These are phyloP conservation scores for Auriscalpium microsporum DNA, from an alignment of 768 basidiomycete species.

Conservation along the genomic window DNA sequence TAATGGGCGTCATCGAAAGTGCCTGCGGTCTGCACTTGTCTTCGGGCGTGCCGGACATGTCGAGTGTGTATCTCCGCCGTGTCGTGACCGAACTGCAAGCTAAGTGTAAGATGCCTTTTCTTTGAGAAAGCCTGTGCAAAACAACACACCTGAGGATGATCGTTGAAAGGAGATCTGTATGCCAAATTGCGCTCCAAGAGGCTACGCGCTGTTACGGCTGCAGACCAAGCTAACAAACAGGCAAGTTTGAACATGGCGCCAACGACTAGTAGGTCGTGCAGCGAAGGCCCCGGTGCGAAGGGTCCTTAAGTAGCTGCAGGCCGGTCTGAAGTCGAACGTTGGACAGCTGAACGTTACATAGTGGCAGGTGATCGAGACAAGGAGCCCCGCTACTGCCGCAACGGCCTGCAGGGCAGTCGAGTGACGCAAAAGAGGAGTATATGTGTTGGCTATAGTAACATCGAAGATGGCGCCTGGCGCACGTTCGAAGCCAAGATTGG, in stretches of 20 bases:
- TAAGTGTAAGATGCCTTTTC: not conserved
- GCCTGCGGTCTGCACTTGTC: slow-evolving; percentile 29
- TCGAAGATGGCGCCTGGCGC: too few species aligned
- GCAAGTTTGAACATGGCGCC: not conserved
- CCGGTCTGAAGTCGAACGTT: too few species aligned
- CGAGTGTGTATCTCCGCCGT: slow-evolving; percentile 29
- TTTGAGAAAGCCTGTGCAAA: not conserved
- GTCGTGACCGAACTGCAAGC: slow-evolving; percentile 31
- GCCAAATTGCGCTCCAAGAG: slow-evolving; percentile 32
- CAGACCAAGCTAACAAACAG: not conserved
- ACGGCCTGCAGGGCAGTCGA: too few species aligned
- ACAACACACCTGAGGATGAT: slow-evolving; percentile 11
- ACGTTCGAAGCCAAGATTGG: too few species aligned
- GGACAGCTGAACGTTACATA: too few species aligned
- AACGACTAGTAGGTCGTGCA: too few species aligned
- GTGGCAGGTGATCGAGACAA: too few species aligned
- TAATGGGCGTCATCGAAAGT: slow-evolving; percentile 43
- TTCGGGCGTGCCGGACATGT: slow-evolving; percentile 25
- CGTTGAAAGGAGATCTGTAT: slow-evolving; percentile 31
- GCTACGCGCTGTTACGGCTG: not conserved
- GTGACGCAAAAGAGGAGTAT: too few species aligned
- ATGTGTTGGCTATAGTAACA: too few species aligned
- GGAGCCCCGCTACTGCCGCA: too few species aligned
- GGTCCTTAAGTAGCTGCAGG: too few species aligned
- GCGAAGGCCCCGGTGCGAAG: too few species aligned